A percentile compares a stretch with the other conserved stretches of the same genome.
Conservation (phyloP, 2,329 filamentous ascomycete genomes). For the Rugonectria rugulosa region DNA sequence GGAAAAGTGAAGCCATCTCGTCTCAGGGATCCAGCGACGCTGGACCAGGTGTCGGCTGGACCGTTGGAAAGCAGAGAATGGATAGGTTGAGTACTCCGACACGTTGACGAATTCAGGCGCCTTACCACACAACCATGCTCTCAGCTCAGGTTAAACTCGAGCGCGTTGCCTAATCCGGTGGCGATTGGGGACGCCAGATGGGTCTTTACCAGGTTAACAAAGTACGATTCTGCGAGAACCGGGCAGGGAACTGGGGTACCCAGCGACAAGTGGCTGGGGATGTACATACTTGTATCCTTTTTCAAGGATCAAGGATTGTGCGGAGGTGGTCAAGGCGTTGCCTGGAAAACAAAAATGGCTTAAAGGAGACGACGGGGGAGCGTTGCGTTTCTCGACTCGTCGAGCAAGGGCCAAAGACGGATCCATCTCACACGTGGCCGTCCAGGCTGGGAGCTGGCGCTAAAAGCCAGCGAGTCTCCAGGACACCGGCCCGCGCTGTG, state of each 20-base stretch:
- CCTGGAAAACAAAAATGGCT: constrained; percentile 29
- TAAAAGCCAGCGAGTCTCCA: constrained; percentile 14
- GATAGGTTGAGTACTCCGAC: neutral
- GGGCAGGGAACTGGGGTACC: neutral
- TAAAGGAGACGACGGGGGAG: constrained; percentile 25
- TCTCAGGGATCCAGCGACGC: neutral
- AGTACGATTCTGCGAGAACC: neutral
- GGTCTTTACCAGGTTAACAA: constrained; percentile 1
- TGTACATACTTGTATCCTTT: no score
- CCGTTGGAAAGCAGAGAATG: constrained; percentile 18
- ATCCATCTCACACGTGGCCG: constrained; percentile 39
- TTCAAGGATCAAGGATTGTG: constrained; percentile 19
- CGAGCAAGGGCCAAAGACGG: constrained; percentile 33
- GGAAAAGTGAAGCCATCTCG: neutral
- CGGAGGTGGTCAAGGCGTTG: constrained; percentile 24
- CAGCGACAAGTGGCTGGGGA: constrained; percentile 17
- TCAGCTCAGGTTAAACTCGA: constrained; percentile 11
- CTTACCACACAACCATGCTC: constrained; percentile 21
- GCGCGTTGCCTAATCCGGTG: constrained; percentile 9
- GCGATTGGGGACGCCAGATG: neutral
- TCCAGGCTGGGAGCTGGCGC: constrained; percentile 25
- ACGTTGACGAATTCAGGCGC: constrained; percentile 6
- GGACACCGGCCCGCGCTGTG: constrained; percentile 22
- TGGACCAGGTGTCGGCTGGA: constrained; percentile 17
- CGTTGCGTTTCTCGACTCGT: constrained; percentile 31